Percentiles rank a stretch among this genome's conserved stretches.
These are phyloP conservation scores for Mesembryanthemum crystallinum DNA, from an alignment of 148 eudicot species.

Conservation along the genomic window DNA sequence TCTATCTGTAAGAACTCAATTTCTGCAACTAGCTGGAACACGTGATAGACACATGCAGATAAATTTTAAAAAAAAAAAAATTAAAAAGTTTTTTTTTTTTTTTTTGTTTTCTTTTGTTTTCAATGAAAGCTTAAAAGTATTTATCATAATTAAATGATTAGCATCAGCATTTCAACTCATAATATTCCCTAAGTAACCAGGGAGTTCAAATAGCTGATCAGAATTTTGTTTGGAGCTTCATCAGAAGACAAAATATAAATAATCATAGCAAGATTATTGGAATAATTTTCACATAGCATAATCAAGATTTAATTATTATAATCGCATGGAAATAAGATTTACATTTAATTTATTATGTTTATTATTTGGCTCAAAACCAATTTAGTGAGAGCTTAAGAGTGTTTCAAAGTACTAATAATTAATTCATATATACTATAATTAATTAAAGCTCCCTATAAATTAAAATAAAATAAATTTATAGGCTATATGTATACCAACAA, in stretches of 20 bases:
- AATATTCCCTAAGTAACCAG: neutral
- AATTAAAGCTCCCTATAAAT: too few species aligned
- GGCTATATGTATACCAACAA: neutral
- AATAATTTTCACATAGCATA: neutral
- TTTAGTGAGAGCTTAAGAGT: too few species aligned
- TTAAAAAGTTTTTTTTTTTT: too few species aligned
- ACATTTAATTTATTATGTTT: too few species aligned
- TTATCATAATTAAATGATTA: neutral
- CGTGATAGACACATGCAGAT: slow-evolving; percentile 12
- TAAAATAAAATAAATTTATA: too few species aligned
- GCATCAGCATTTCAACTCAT: neutral
- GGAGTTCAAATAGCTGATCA: slow-evolving; percentile 9
- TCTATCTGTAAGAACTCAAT: neutral
- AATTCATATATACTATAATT: too few species aligned
- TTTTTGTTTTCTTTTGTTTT: too few species aligned
- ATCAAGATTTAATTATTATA: neutral
- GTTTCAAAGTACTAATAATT: too few species aligned
- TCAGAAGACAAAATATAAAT: neutral
- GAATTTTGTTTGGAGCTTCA: neutral
- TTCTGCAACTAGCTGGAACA: slow-evolving; percentile 11
- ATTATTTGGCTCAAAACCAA: too few species aligned
- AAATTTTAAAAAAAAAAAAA: neutral
- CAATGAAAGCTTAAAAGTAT: neutral
- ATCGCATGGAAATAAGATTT: neutral
- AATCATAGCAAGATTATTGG: neutral